phyloP scores from a whole-genome alignment of 192 early-diverging fungal genomes.

The Geranomyces michiganensis region DNA sequence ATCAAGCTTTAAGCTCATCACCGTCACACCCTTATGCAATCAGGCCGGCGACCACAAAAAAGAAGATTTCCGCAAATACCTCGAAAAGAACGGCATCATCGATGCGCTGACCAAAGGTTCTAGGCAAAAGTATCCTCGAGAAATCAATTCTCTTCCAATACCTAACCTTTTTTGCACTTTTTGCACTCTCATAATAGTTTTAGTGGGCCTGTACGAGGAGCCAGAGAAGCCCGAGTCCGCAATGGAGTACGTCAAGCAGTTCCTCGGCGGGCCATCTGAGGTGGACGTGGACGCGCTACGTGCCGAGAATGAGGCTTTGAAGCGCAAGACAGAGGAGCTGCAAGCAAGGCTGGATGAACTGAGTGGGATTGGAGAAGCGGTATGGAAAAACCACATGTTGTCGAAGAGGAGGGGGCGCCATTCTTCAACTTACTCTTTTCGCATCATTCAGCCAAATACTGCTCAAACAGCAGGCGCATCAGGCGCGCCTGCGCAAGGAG shows the following conservation, averaged over 20 bases:
- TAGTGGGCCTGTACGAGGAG: slow-evolving; percentile 68
- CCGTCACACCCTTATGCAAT: too few species aligned
- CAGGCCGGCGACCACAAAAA: slow-evolving; percentile 60
- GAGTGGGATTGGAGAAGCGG: slow-evolving; percentile 16
- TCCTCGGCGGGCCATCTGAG: slow-evolving; percentile 60
- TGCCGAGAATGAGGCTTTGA: slow-evolving; percentile 62
- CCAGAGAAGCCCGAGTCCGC: slow-evolving; percentile 68
- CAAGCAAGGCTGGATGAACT: slow-evolving; percentile 54
- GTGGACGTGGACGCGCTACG: slow-evolving; percentile 58
- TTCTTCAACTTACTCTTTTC: too few species aligned
- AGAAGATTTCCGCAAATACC: slow-evolving; percentile 68
- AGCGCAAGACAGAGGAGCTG: slow-evolving; percentile 57
- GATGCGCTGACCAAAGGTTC: slow-evolving; percentile 69
- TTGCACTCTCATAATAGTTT: too few species aligned
- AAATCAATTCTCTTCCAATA: neutral
- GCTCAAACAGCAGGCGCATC: too few species aligned
- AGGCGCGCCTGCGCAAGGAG: too few species aligned
- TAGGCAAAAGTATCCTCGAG: too few species aligned
- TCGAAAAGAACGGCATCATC: slow-evolving; percentile 66
- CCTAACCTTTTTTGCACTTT: too few species aligned
- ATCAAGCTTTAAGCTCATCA: too few species aligned
- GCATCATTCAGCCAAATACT: too few species aligned
- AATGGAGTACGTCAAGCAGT: slow-evolving; percentile 66
- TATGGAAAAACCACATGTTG: too few species aligned
- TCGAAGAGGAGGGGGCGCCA: too few species aligned